phyloP scores from a whole-genome alignment of 768 basidiomycete species.

The Mycena epipterygia region DNA sequence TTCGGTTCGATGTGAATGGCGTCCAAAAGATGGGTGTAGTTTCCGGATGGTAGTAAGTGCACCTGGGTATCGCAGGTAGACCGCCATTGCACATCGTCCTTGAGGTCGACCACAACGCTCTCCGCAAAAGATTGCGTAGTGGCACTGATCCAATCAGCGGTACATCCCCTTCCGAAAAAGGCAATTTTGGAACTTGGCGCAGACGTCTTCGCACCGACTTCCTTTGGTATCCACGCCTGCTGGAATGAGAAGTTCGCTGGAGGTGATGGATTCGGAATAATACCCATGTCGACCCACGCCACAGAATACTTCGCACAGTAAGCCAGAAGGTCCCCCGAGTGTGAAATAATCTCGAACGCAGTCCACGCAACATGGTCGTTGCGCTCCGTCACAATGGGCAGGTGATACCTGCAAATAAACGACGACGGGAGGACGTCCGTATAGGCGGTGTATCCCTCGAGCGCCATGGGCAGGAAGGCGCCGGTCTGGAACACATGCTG shows the following conservation, averaged over 20 bases:
- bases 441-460: slow-evolving; percentile 45
- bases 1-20: neutral
- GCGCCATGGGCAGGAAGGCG: slow-evolving; percentile 49
- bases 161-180: neutral
- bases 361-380: slow-evolving; percentile 43
- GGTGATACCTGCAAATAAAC: slow-evolving; percentile 51
- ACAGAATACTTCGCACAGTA: slow-evolving; percentile 52
- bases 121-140: neutral
- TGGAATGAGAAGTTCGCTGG: neutral
- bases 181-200: neutral
- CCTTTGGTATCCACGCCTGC: slow-evolving; percentile 19
- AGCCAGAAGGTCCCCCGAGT: slow-evolving; percentile 44
- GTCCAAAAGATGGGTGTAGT: neutral
- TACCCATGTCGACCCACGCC: slow-evolving; percentile 45
- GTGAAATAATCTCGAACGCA: slow-evolving; percentile 48
- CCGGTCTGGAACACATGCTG: slow-evolving; percentile 43
- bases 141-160: neutral
- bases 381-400: slow-evolving; percentile 47
- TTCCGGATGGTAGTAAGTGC: neutral
- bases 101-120: neutral
- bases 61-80: neutral
- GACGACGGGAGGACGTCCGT: slow-evolving; percentile 45
- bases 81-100: neutral
- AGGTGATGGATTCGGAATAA: neutral
- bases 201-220: neutral